phyloP scores from a whole-genome alignment of 768 basidiomycete genomes.

The Xerocomellus intermedius region DNA sequence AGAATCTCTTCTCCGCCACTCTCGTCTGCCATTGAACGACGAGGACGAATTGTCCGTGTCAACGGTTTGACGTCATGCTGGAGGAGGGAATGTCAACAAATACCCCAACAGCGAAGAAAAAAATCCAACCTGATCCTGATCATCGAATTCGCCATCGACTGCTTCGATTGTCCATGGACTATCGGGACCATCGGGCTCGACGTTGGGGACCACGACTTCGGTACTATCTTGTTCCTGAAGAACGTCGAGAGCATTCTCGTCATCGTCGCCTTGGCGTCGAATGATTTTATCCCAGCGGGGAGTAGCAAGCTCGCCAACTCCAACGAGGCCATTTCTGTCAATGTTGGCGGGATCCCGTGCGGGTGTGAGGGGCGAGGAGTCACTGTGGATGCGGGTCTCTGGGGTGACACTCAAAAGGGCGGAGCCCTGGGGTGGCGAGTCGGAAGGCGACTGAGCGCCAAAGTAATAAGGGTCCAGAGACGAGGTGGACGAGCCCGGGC shows the following conservation, averaged over 20 bases:
- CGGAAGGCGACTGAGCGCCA: constrained; percentile 65
- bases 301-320: constrained; percentile 95
- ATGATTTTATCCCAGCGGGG: constrained; percentile 81
- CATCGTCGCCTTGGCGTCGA: constrained; percentile 41
- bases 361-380: constrained; percentile 70
- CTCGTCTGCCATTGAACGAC: constrained; percentile 73
- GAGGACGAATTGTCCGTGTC: constrained; percentile 51
- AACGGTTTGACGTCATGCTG: constrained; percentile 47
- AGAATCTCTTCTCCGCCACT: constrained; percentile 90
- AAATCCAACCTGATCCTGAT: constrained; percentile 59
- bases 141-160: constrained; percentile 74
- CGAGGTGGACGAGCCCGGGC: constrained; percentile 73
- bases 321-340: constrained; percentile 85
- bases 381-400: constrained; percentile 48
- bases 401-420: constrained; percentile 54
- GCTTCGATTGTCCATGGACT: constrained; percentile 91
- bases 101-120: neutral
- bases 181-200: constrained; percentile 58
- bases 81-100: constrained; percentile 1
- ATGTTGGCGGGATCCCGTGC: constrained; percentile 74
- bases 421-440: constrained; percentile 51
- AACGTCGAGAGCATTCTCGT: constrained; percentile 35
- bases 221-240: constrained; percentile 32
- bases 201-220: constrained; percentile 30
- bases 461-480: constrained; percentile 91